Evolutionary conservation across 345 rosid genomes (phyloP).

Genomic region (Salix brachista): DNA sequence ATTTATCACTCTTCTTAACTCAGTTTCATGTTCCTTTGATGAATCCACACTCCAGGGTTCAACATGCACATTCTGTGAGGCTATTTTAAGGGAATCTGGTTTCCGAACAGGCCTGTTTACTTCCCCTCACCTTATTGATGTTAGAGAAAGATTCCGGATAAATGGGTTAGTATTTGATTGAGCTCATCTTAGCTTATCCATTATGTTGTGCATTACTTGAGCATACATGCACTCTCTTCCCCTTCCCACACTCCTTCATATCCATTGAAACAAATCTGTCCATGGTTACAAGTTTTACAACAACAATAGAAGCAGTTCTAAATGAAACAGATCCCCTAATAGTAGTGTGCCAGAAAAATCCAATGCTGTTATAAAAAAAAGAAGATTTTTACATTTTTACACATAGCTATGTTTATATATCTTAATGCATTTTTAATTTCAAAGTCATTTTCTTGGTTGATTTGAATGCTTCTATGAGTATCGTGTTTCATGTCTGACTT

Average conservation of each 20-base stretch:
- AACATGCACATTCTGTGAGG: slow-evolving; percentile 82
- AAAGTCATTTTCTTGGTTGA: not conserved
- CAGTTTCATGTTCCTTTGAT: not conserved
- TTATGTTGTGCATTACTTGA: not conserved
- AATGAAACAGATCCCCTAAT: not conserved
- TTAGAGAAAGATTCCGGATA: slow-evolving; percentile 77
- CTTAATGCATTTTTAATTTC: not conserved
- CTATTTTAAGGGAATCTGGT: slow-evolving; percentile 80
- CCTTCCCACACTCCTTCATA: too few species aligned
- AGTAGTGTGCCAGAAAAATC: not conserved
- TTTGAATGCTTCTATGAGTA: not conserved
- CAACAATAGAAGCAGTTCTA: not conserved
- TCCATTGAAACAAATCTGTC: not conserved
- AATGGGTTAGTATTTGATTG: slow-evolving; percentile 61
- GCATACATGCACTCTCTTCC: not conserved
- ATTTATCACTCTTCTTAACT: not conserved
- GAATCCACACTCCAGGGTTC: slow-evolving; percentile 60
- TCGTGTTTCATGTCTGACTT: not conserved
- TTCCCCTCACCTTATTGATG: slow-evolving; percentile 91
- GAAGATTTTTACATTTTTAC: not conserved
- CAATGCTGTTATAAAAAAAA: not conserved
- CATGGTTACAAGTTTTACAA: not conserved
- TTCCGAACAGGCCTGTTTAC: slow-evolving; percentile 78
- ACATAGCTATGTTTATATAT: not conserved
- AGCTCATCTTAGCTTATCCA: not conserved